Evolutionary conservation across 106 monocot genomes (phyloP).

Genomic region (Dendrobium nobile): DNA sequence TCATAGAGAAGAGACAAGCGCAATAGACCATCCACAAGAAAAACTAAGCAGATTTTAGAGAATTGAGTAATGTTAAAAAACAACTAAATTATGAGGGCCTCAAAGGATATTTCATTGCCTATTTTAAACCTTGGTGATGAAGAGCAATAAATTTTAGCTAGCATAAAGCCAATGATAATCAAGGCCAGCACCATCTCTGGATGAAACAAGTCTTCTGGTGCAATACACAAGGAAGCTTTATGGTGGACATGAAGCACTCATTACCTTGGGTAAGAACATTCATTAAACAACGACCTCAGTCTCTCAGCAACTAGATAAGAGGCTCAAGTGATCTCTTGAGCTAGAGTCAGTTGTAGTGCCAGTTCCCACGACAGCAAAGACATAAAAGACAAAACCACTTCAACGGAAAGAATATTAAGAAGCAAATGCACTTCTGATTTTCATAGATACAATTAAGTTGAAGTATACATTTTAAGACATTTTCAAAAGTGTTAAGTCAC

Average conservation of each 20-base stretch:
- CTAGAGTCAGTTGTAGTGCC: background rate
- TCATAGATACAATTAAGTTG: background rate
- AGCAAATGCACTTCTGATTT: background rate
- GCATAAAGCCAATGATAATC: background rate
- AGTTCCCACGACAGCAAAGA: background rate
- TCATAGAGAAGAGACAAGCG: background rate
- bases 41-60: background rate
- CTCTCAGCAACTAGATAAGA: background rate
- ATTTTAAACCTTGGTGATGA: background rate
- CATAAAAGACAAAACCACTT: background rate
- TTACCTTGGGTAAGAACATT: background rate
- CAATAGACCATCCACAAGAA: background rate
- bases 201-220: background rate
- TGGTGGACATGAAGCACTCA: background rate
- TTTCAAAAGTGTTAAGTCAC: background rate
- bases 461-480: background rate
- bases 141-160: background rate
- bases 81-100: background rate
- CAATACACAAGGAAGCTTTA: background rate
- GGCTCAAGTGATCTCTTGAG: background rate
- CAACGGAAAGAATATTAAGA: background rate
- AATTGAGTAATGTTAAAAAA: background rate
- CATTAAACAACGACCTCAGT: too few relatives aligned
- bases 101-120: background rate
- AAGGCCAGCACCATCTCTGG: background rate